These are phyloP conservation scores for Cicer arietinum DNA, from an alignment of 306 rosid genomes.

Conservation along the genomic window DNA sequence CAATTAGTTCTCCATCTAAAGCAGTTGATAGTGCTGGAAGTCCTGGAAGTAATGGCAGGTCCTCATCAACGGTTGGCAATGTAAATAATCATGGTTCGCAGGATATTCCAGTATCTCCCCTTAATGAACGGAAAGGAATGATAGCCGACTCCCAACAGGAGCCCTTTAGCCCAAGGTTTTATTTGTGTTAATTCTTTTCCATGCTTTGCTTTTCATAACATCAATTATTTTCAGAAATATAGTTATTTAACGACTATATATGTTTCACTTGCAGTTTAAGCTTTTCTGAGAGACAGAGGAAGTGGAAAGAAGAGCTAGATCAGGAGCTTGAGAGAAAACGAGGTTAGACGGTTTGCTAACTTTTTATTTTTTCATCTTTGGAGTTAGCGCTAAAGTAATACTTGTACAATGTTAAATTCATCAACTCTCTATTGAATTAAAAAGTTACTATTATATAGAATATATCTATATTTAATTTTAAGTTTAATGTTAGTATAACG, in stretches of 20 bases:
- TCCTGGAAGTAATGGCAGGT: slow-evolving; percentile 82
- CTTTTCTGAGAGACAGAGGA: slow-evolving; percentile 88
- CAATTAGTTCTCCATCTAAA: slow-evolving; percentile 65
- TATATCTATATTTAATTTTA: slow-evolving; percentile 6
- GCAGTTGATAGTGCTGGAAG: slow-evolving; percentile 71
- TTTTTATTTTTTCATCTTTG: neutral
- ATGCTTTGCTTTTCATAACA: slow-evolving; percentile 35
- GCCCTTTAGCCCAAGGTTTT: slow-evolving; percentile 83
- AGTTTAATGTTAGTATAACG: neutral
- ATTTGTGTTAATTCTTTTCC: slow-evolving; percentile 41
- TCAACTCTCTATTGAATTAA: neutral
- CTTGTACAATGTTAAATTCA: slow-evolving; percentile 5
- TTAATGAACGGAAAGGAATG: slow-evolving; percentile 54
- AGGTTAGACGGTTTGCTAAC: slow-evolving; percentile 59
- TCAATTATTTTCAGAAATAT: slow-evolving; percentile 12
- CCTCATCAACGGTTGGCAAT: slow-evolving; percentile 57
- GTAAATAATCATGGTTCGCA: slow-evolving; percentile 59
- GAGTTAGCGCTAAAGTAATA: neutral
- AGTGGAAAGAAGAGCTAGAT: slow-evolving; percentile 99
- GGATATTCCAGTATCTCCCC: slow-evolving; percentile 69
- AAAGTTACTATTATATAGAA: neutral
- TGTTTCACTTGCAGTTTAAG: slow-evolving; percentile 57
- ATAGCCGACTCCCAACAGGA: slow-evolving; percentile 73
- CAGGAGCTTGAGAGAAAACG: slow-evolving; percentile 97
- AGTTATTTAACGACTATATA: slow-evolving; percentile 30